phyloP scores from a whole-genome alignment of 2,329 filamentous ascomycete genomes.

The Pyricularia sp. region DNA sequence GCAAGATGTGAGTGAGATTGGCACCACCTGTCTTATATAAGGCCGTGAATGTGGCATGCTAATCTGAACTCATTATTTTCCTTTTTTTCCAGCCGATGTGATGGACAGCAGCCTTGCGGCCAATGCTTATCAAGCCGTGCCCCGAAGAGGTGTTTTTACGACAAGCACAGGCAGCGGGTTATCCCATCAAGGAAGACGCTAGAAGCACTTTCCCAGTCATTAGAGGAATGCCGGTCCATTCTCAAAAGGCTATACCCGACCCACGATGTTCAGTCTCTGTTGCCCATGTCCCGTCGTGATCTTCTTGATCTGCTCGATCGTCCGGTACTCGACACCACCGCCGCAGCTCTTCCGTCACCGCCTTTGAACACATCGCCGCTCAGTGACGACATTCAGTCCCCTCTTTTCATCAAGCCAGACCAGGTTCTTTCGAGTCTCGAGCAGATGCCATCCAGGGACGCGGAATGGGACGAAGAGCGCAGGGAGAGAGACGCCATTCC shows the following conservation, averaged over 20 bases:
- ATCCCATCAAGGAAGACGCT: slow-evolving; percentile 70
- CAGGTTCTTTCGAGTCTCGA: slow-evolving; percentile 44
- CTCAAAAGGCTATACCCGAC: slow-evolving; percentile 53
- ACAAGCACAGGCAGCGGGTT: slow-evolving; percentile 68
- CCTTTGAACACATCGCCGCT: slow-evolving; percentile 40
- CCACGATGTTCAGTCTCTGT: slow-evolving; percentile 40
- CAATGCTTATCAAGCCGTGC: slow-evolving; percentile 77
- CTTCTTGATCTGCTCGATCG: slow-evolving; percentile 47
- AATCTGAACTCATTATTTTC: neutral
- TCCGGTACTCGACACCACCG: slow-evolving; percentile 27
- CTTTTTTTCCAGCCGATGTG: slow-evolving; percentile 51
- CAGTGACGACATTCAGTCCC: slow-evolving; percentile 38
- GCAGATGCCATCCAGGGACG: slow-evolving; percentile 56
- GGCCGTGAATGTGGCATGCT: neutral
- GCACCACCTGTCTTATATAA: neutral
- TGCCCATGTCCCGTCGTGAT: slow-evolving; percentile 47
- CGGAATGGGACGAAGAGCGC: slow-evolving; percentile 58
- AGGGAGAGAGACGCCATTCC: slow-evolving; percentile 45
- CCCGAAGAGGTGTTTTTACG: slow-evolving; percentile 70
- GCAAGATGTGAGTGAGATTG: slow-evolving; percentile 53
- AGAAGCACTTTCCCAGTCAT: slow-evolving; percentile 52
- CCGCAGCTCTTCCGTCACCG: slow-evolving; percentile 38
- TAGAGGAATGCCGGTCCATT: slow-evolving; percentile 57
- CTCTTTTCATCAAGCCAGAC: slow-evolving; percentile 39
- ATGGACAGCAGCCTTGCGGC: slow-evolving; percentile 72